phyloP scores from a whole-genome alignment of 805 yeast species.

The Saccharomycopsis amapae region DNA sequence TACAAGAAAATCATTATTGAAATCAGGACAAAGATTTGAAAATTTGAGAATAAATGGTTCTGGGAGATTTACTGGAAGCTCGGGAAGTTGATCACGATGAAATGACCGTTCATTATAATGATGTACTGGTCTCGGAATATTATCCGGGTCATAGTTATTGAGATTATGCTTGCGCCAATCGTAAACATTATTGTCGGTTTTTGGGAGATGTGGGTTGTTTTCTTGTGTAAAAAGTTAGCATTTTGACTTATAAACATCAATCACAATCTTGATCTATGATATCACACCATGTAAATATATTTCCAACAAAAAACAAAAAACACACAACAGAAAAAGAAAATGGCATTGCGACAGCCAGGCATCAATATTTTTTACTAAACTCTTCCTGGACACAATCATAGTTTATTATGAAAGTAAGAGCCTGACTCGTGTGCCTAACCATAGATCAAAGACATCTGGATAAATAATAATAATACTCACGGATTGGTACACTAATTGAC shows the following conservation, averaged over 20 bases:
- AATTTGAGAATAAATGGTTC: slow-evolving; percentile 67
- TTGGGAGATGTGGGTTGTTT: too few relatives aligned
- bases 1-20: slow-evolving; percentile 28
- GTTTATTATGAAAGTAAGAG: too few relatives aligned
- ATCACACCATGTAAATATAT: too few relatives aligned
- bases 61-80: slow-evolving; percentile 23
- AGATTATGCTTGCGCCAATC: slow-evolving; percentile 11
- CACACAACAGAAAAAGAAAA: too few relatives aligned
- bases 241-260: too few relatives aligned
- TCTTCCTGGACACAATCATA: too few relatives aligned
- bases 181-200: slow-evolving; percentile 4
- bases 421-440: too few relatives aligned
- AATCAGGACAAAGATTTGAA: slow-evolving; percentile 49
- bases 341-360: too few relatives aligned
- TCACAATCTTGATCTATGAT: too few relatives aligned
- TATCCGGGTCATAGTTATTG: neutral
- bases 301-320: neutral
- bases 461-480: slow-evolving; percentile 6
- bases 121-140: neutral
- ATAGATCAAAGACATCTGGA: neutral
- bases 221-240: too few relatives aligned
- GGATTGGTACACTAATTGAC: slow-evolving; percentile 45
- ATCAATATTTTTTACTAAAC: too few relatives aligned
- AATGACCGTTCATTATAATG: neutral
- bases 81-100: slow-evolving; percentile 3